Conservation (phyloP, 1,284 basidiomycete genomes). For the Earliella scabrosa region DNA sequence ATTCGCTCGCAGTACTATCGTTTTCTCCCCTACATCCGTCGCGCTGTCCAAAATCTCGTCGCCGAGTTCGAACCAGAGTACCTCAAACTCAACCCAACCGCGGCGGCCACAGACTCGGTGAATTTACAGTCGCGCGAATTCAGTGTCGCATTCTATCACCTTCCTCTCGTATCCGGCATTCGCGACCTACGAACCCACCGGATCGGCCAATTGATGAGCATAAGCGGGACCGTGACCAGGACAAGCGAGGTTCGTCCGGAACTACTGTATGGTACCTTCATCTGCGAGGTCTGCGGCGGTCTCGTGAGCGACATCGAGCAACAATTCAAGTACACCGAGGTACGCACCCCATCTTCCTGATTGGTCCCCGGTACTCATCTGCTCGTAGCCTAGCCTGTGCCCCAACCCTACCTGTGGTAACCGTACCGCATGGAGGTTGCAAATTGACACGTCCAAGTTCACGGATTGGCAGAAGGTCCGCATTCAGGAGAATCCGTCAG, state of each 20-base stretch:
- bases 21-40: constrained; percentile 92
- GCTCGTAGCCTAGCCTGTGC: constrained; percentile 83
- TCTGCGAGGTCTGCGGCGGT: constrained; percentile 88
- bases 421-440: constrained; percentile 89
- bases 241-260: constrained; percentile 98
- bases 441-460: constrained; percentile 96
- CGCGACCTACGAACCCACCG: constrained; percentile 93
- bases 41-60: constrained; percentile 90
- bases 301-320: constrained; percentile 96
- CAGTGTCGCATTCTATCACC: constrained; percentile 92
- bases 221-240: constrained; percentile 95
- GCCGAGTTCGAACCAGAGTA: constrained; percentile 90
- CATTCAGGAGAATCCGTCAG: constrained; percentile 98
- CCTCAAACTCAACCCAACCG: constrained; percentile 87
- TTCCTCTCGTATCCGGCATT: constrained; percentile 94
- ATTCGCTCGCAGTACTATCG: constrained; percentile 96
- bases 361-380: background rate
- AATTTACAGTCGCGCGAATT: constrained; percentile 94
- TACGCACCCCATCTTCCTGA: constrained; percentile 35
- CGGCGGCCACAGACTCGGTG: constrained; percentile 79
- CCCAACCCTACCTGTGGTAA: constrained; percentile 95
- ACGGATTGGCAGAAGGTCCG: constrained; percentile 99
- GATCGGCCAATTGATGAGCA: constrained; percentile 92
- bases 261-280: constrained; percentile 91
- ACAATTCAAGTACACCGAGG: constrained; percentile 99